These are phyloP conservation scores for Penicillium bialowiezense DNA, from an alignment of 495 filamentous ascomycete species.

Conservation along the genomic window DNA sequence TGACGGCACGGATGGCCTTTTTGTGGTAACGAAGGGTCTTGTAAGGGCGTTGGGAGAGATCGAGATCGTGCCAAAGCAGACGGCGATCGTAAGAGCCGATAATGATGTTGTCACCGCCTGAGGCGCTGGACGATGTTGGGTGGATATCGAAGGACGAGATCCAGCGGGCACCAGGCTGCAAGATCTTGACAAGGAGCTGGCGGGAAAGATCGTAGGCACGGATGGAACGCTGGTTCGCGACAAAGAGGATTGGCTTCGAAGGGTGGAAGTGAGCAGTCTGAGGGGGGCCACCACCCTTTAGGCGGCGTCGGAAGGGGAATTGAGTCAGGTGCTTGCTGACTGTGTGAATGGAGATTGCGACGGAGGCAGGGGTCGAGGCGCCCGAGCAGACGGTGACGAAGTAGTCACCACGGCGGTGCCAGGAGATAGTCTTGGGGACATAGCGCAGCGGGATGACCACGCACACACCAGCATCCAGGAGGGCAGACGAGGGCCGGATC, in stretches of 20 bases:
- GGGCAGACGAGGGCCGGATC: slow-evolving; percentile 70
- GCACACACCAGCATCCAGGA: slow-evolving; percentile 74
- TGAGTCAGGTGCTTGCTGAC: slow-evolving; percentile 92
- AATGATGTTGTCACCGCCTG: slow-evolving; percentile 85
- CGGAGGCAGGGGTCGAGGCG: slow-evolving; percentile 59
- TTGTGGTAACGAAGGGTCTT: slow-evolving; percentile 93
- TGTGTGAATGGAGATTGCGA: slow-evolving; percentile 91
- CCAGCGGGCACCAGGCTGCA: slow-evolving; percentile 92
- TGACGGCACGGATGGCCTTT: slow-evolving; percentile 84
- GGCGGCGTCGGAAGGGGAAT: slow-evolving; percentile 75
- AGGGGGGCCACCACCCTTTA: slow-evolving; percentile 76
- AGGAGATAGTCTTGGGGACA: slow-evolving; percentile 83
- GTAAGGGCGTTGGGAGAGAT: slow-evolving; percentile 84
- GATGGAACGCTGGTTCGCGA: slow-evolving; percentile 89
- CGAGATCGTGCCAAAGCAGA: slow-evolving; percentile 95
- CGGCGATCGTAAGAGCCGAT: slow-evolving; percentile 92
- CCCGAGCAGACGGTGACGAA: slow-evolving; percentile 84
- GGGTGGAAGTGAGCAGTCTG: slow-evolving; percentile 95
- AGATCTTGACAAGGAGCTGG: slow-evolving; percentile 83
- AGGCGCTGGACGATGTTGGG: slow-evolving; percentile 53
- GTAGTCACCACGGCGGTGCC: slow-evolving; percentile 94
- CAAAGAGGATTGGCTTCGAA: slow-evolving; percentile 86
- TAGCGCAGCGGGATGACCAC: slow-evolving; percentile 76
- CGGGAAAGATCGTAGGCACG: slow-evolving; percentile 88
- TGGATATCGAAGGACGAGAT: slow-evolving; percentile 93